phyloP scores from a whole-genome alignment of 495 filamentous ascomycete species.

The Achaetomiella virescens region DNA sequence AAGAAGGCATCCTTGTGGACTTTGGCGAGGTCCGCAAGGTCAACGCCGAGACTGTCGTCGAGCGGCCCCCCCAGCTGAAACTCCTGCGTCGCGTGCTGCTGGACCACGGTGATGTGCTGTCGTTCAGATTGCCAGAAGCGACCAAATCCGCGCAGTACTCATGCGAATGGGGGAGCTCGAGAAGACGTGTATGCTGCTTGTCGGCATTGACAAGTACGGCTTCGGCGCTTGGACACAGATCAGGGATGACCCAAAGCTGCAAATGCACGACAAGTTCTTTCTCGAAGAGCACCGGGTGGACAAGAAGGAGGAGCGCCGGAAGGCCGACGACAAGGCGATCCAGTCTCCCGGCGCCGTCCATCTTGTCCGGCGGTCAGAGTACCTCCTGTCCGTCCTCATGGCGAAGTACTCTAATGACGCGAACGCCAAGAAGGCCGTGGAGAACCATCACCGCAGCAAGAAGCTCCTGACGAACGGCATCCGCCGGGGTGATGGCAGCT shows the following conservation, averaged over 20 bases:
- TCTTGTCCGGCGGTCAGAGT: constrained; percentile 89
- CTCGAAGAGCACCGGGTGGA: constrained; percentile 97
- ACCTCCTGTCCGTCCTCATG: constrained; percentile 83
- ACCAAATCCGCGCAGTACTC: constrained; percentile 80
- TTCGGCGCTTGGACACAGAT: constrained; percentile 93
- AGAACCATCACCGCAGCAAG: constrained; percentile 84
- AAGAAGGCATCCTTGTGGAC: constrained; percentile 94
- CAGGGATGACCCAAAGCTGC: constrained; percentile 82
- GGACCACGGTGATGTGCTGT: constrained; percentile 56
- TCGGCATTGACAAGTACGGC: constrained; percentile 86
- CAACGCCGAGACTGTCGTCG: constrained; percentile 89
- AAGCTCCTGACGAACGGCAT: constrained; percentile 56
- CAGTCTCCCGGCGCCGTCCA: constrained; percentile 96
- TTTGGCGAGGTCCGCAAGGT: constrained; percentile 85
- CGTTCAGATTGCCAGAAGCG: constrained; percentile 84
- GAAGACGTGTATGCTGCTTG: constrained; percentile 97
- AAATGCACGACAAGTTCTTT: constrained; percentile 88
- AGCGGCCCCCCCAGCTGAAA: constrained; percentile 80
- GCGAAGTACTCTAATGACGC: constrained; percentile 65
- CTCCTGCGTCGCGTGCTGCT: constrained; percentile 68
- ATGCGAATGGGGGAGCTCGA: constrained; percentile 79
- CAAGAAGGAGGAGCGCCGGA: constrained; percentile 84
- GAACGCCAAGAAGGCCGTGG: constrained; percentile 72
- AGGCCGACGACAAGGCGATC: constrained; percentile 66
- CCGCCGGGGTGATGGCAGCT: constrained; percentile 44